Evolutionary conservation across 2,329 filamentous ascomycete species (phyloP), one percentile per base, ranked within the genome.

Genomic region (Emmonsiellopsis sp.): DNA sequence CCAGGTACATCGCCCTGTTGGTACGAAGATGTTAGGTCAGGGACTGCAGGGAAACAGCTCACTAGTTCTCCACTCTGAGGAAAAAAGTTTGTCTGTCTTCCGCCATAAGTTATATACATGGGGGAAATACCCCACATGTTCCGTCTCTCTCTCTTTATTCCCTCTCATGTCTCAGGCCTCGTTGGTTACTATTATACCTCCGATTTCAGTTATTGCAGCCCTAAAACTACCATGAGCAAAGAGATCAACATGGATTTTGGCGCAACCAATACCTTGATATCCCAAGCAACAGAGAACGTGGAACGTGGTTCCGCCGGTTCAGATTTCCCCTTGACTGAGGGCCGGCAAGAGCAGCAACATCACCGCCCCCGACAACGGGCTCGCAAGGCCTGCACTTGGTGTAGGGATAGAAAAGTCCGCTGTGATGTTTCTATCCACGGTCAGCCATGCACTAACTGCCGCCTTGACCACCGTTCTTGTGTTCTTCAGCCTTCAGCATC

Each of bases 271-370:
- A 39, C 9, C 36, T 39, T 39, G 36, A 39, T 39, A 10, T 39
- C 36, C 9, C 36, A 39, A 39, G 36, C 36, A 39, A 39, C 36
- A 39, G 36, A 39, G 13, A 3, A n/a, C 3, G 9, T n/a, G 36
- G 9, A 65, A 47, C 57, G 62, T 52, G 61, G 65, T 36, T 67
- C 66, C 42, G 65, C 68, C 10, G 60, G 65, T 31, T 68, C 65
- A 42, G 65, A 67, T 56, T 62, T 63, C 6, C 62, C 63, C 0
- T 61, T 65, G 11, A 54, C 60, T 5, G 65, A 63, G 10, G 60
- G 58, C 43, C 77, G 75, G 6, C 80, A 74, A 63, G 78, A 77
- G 67, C 77, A 78, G 53, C 79, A 76, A 60, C 76, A 75, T 42
- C 72, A 78, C 52, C 76, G 78, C 57, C 74, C 72, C 53, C 74